Evolutionary conservation across 2,329 filamentous ascomycete species (phyloP), one percentile per base, ranked within the genome.

Genomic region (Cladobotryum mycophilum): DNA sequence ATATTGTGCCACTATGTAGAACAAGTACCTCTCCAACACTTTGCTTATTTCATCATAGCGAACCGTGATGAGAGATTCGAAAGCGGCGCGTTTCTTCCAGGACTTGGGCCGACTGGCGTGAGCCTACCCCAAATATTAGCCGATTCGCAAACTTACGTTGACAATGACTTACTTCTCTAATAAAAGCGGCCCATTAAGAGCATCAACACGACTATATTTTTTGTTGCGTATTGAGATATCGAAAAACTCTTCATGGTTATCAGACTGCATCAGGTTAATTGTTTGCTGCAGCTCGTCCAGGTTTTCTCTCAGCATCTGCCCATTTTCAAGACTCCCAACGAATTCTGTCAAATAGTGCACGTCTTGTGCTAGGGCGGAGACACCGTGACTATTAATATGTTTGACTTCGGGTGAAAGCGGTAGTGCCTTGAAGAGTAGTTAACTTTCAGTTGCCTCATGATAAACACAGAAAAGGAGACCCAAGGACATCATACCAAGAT

Each of bases 231-330:
- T 88, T 5, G 86, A 87, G 45, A 93, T 86, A 64, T 99, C 93
- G 66, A 93, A 99, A 68, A 96, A 99, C 67, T 97, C 92, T 57
- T 97, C 91, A n/a, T 89, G 82, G 60, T 95, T 95, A 38, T 95
- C 89, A 1, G 80, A 81, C 63, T 88, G 84, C 79, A 99, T 87
- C 22, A 99, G 76, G 53, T 87, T 83, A 43, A 96, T 86, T 1
- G 93, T 97, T 72, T 99, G 93, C 60, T 92, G 85, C 35, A 99
- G 75, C 70, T 97, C 93, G 61, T 96, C 91, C 37, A 99, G 74
- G 58, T 95, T 93, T 63, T 93, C 87, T 55, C 86, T 80, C 17
- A 99, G 74, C 70, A 95, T 91, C n/a, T 85, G 84, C 5, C 81
- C 79, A 56, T 95, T 92, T 57, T 90, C 87, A 17, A 99, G 81